Percentiles rank a stretch among this genome's conserved stretches.
These are phyloP conservation scores for Glebionis coronaria DNA, from an alignment of 129 eudicot species.

Conservation along the genomic window DNA sequence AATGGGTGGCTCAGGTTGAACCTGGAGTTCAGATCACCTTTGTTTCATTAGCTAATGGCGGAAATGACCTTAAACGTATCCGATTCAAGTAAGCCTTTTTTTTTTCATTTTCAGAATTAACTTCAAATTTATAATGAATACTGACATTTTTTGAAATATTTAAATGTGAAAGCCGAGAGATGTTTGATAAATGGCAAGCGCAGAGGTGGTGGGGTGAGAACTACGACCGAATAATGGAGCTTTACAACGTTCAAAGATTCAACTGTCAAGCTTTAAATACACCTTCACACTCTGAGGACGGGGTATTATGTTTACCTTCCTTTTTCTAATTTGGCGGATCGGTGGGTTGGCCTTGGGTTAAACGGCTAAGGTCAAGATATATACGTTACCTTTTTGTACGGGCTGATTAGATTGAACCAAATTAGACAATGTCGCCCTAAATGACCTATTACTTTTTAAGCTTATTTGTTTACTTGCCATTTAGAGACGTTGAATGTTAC, in stretches of 20 bases:
- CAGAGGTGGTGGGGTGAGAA: constrained; percentile 99
- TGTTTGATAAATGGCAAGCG: constrained; percentile 98
- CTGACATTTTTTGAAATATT: constrained; percentile 19
- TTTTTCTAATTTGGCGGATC: background rate
- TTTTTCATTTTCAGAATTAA: background rate
- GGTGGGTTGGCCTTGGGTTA: background rate
- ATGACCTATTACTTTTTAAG: too few relatives aligned
- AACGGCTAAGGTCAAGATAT: background rate
- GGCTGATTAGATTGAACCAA: too few relatives aligned
- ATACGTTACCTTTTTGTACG: too few relatives aligned
- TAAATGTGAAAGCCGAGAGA: constrained; percentile 63
- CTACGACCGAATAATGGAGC: constrained; percentile 89
- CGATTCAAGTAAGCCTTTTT: constrained; percentile 72
- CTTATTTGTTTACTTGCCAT: background rate
- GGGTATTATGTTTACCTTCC: constrained; percentile 44
- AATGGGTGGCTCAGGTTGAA: constrained; percentile 99
- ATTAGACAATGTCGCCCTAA: too few relatives aligned
- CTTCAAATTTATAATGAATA: constrained; percentile 3
- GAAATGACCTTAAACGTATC: constrained; percentile 92
- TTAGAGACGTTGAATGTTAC: background rate
- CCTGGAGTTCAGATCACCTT: constrained; percentile 99
- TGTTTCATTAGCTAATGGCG: constrained; percentile 84
- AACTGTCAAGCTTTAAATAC: constrained; percentile 84
- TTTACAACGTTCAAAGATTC: constrained; percentile 87
- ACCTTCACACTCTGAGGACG: constrained; percentile 82